A percentile compares a stretch with the other conserved stretches of the same genome.
phyloP scores from a whole-genome alignment of 495 filamentous ascomycete species.

The Paragyromitra xinjiangensis region DNA sequence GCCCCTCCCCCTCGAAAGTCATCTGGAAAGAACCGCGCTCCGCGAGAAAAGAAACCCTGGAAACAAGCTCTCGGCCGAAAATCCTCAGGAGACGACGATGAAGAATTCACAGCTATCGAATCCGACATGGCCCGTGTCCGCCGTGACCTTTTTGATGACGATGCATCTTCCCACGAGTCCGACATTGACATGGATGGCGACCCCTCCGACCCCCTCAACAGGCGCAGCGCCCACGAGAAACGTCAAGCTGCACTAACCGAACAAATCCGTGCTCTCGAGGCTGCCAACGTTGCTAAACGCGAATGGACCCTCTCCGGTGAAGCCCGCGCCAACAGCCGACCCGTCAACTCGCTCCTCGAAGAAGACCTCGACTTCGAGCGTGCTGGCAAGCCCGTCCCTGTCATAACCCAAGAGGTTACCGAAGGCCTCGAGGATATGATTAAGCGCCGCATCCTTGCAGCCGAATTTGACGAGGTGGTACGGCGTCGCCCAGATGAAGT shows the following conservation, averaged over 20 bases:
- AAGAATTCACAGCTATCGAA: constrained; percentile 62
- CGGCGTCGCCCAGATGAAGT: constrained; percentile 78
- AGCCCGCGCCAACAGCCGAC: constrained; percentile 80
- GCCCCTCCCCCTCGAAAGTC: constrained; percentile 68
- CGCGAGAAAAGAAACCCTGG: constrained; percentile 40
- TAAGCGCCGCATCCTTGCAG: constrained; percentile 88
- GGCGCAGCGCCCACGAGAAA: constrained; percentile 82
- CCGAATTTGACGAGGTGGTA: constrained; percentile 92
- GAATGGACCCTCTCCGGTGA: constrained; percentile 92
- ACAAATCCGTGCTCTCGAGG: constrained; percentile 89
- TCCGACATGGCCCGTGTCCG: constrained; percentile 90
- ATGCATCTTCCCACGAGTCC: constrained; percentile 48
- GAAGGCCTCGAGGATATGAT: constrained; percentile 94
- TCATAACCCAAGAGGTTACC: constrained; percentile 91
- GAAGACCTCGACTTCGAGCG: constrained; percentile 96
- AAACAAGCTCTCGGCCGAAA: constrained; percentile 33
- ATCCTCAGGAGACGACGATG: constrained; percentile 13
- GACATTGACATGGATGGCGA: constrained; percentile 61
- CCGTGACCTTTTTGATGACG: constrained; percentile 90
- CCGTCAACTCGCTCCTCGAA: constrained; percentile 90
- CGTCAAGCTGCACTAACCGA: constrained; percentile 82
- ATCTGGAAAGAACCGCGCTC: constrained; percentile 36
- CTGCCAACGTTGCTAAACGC: constrained; percentile 86
- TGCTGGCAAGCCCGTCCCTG: constrained; percentile 91
- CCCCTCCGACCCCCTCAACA: constrained; percentile 65